Conservation (phyloP, 2,329 filamentous ascomycete species). For the Amylocarpus encephaloides region DNA sequence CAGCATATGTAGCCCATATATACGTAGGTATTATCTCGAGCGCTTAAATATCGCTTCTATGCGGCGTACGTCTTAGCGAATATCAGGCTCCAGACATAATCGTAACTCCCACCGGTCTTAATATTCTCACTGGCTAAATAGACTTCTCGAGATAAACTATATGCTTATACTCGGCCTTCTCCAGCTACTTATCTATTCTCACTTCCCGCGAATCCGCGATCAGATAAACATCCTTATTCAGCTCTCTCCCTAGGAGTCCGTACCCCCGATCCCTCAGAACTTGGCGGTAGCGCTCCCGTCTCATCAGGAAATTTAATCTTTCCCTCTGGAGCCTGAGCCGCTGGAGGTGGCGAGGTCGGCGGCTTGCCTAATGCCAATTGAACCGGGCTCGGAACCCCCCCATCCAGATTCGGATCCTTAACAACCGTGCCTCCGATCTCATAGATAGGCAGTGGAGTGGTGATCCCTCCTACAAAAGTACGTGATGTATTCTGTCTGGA, state of each 20-base stretch:
- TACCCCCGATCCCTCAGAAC: no score
- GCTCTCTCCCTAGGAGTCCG: no score
- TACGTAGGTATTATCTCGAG: no score
- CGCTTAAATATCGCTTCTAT: no score
- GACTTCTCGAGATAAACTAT: no score
- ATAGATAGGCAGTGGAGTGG: conserved; percentile 30
- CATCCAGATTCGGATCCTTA: neutral
- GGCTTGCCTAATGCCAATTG: neutral
- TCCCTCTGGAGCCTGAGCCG: neutral
- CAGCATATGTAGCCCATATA: no score
- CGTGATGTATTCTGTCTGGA: conserved; percentile 16
- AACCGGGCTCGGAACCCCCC: neutral
- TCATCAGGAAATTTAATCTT: neutral
- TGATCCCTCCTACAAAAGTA: conserved; percentile 9
- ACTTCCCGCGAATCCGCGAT: neutral
- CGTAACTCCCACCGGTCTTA: no score
- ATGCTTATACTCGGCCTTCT: no score
- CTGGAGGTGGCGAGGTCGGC: neutral
- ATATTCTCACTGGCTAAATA: no score
- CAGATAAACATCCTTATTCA: no score
- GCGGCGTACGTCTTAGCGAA: no score
- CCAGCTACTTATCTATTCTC: neutral
- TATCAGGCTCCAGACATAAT: no score
- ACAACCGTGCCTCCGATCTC: conserved; percentile 36
- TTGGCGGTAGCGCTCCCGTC: neutral